These are phyloP conservation scores for Ramularia endophylla DNA, from an alignment of 2,329 filamentous ascomycete species.

Conservation along the genomic window DNA sequence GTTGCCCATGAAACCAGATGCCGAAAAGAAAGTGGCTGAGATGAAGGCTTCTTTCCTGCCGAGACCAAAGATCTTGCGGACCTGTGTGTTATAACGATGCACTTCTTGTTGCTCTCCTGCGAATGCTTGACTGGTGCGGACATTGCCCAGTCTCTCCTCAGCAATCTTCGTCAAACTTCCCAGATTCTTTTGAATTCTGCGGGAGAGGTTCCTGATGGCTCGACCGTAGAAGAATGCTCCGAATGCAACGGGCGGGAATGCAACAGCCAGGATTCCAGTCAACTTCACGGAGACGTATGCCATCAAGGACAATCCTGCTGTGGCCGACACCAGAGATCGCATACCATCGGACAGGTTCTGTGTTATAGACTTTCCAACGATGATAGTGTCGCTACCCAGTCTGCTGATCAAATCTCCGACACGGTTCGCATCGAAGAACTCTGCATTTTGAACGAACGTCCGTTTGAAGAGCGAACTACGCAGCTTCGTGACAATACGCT, in stretches of 20 bases:
- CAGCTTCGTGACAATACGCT: conserved; percentile 85
- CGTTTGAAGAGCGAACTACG: conserved; percentile 84
- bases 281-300: conserved; percentile 90
- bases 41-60: conserved; percentile 83
- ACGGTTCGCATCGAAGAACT: conserved; percentile 97
- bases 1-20: conserved; percentile 87
- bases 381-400: conserved; percentile 91
- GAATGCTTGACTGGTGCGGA: conserved; percentile 94
- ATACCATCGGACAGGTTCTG: conserved; percentile 97
- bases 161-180: conserved; percentile 94
- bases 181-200: conserved; percentile 88
- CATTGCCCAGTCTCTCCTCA: conserved; percentile 94
- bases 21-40: conserved; percentile 82
- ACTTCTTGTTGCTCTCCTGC: conserved; percentile 90
- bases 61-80: conserved; percentile 84
- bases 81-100: conserved; percentile 82
- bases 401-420: conserved; percentile 95
- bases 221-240: conserved; percentile 90
- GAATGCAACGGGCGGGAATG: conserved; percentile 86
- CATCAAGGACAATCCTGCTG: conserved; percentile 87
- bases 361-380: conserved; percentile 97
- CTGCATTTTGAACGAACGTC: conserved; percentile 94
- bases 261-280: conserved; percentile 75
- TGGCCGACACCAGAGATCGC: conserved; percentile 80
- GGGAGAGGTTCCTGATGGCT: conserved; percentile 79